Conservation (phyloP, 441 rosid species). For the Gossypium davidsonii region DNA sequence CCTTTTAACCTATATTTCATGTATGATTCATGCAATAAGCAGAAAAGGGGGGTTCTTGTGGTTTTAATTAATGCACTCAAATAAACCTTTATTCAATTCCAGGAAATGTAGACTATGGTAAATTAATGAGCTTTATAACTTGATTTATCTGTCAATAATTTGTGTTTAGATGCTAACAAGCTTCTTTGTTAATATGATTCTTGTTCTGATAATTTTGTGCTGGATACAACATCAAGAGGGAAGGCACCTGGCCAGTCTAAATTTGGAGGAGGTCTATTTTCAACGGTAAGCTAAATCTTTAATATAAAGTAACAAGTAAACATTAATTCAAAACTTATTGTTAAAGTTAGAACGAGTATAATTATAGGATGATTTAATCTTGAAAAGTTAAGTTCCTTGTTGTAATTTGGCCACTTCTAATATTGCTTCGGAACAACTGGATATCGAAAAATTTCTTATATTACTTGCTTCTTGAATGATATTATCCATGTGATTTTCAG, state of each 20-base stretch:
- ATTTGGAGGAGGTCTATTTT: slow-evolving; percentile 48
- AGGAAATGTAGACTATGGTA: background rate
- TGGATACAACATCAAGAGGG: slow-evolving; percentile 49
- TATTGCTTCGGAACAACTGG: background rate
- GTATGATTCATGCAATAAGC: too few species aligned
- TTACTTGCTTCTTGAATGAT: slow-evolving; percentile 4
- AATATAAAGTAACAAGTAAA: background rate
- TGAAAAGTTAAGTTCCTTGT: background rate
- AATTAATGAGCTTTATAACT: background rate
- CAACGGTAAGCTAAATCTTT: slow-evolving; percentile 33
- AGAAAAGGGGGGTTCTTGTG: background rate
- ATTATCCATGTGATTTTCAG: slow-evolving; percentile 27
- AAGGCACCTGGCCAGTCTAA: slow-evolving; percentile 37
- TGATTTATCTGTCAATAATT: slow-evolving; percentile 1
- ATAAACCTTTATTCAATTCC: background rate
- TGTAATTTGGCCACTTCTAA: background rate
- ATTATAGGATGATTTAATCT: background rate
- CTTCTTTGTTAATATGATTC: background rate
- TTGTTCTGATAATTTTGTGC: background rate
- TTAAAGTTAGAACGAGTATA: background rate
- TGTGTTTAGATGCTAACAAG: background rate
- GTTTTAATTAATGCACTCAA: background rate
- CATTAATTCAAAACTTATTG: too few species aligned
- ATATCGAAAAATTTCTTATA: background rate
- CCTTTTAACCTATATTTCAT: too few species aligned